These are phyloP conservation scores for rapeseed (Brassica napus) DNA, from an alignment of 345 rosid species.

Conservation along the genomic window DNA sequence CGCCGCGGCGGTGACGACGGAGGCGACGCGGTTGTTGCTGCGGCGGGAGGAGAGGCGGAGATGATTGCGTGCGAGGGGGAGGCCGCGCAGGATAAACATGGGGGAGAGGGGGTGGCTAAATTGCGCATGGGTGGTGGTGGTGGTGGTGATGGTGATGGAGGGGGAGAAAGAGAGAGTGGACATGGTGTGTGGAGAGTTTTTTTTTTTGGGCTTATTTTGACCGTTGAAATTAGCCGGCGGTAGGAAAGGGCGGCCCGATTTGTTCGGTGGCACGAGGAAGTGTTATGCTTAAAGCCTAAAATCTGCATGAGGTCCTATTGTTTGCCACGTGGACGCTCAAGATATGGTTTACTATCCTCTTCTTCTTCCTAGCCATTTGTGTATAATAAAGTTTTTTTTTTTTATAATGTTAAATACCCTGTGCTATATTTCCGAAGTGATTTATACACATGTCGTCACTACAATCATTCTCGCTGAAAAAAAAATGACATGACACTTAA, in stretches of 20 bases:
- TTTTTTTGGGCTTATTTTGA: slow-evolving; percentile 7
- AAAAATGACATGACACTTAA: too few species aligned
- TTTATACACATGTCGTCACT: too few species aligned
- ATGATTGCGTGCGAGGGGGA: slow-evolving; percentile 38
- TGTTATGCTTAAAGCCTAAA: too few species aligned
- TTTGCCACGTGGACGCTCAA: slow-evolving; percentile 47
- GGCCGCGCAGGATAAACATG: slow-evolving; percentile 76
- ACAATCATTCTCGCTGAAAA: too few species aligned
- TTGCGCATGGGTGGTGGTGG: slow-evolving; percentile 47
- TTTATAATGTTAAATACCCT: too few species aligned
- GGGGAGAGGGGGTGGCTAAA: slow-evolving; percentile 47
- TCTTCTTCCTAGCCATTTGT: slow-evolving; percentile 18
- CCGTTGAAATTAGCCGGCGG: slow-evolving; percentile 48
- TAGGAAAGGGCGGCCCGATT: slow-evolving; percentile 31
- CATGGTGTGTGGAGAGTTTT: slow-evolving; percentile 45
- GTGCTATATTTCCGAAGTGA: too few species aligned
- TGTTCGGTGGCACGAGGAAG: slow-evolving; percentile 39
- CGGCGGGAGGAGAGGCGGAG: slow-evolving; percentile 25
- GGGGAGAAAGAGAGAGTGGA: slow-evolving; percentile 40
- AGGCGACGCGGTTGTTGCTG: slow-evolving; percentile 45
- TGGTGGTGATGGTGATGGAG: neutral
- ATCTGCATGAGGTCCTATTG: neutral
- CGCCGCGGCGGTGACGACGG: slow-evolving; percentile 57
- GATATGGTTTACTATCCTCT: slow-evolving; percentile 28
- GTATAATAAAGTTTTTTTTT: too few species aligned